These are phyloP conservation scores for Cryptosporidium sp. DNA, from an alignment of 169 alveolate species.

Conservation along the genomic window DNA sequence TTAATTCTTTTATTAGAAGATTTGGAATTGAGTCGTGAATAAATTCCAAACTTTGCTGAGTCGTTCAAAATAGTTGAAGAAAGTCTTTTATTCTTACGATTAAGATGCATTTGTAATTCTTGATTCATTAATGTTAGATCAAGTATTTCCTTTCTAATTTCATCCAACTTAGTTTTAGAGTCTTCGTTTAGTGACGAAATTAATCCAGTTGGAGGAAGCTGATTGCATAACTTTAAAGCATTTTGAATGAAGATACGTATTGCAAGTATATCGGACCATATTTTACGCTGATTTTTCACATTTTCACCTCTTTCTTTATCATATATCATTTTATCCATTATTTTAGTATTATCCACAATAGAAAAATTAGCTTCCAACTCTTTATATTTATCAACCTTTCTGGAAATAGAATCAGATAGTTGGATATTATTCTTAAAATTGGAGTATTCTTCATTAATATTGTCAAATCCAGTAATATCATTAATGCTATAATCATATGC, in stretches of 20 bases:
- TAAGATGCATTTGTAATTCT: slow-evolving; percentile 3
- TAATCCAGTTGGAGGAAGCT: slow-evolving; percentile 48
- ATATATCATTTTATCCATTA: slow-evolving; percentile 7
- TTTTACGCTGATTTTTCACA: slow-evolving; percentile 52
- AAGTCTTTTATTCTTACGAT: background rate
- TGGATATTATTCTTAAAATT: slow-evolving; percentile 8
- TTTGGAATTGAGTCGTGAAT: background rate
- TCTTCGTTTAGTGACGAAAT: slow-evolving; percentile 10
- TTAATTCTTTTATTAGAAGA: slow-evolving; percentile 16
- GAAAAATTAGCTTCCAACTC: slow-evolving; percentile 30
- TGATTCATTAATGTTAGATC: slow-evolving; percentile 3
- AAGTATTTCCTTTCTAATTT: slow-evolving; percentile 3
- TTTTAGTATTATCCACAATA: slow-evolving; percentile 21
- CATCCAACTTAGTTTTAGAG: background rate
- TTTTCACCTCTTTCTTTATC: slow-evolving; percentile 24
- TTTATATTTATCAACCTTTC: slow-evolving; percentile 20
- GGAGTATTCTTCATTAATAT: background rate
- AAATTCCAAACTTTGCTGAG: background rate
- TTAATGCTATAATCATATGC: background rate
- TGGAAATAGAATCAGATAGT: slow-evolving; percentile 18
- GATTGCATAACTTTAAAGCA: slow-evolving; percentile 9
- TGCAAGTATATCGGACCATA: slow-evolving; percentile 55
- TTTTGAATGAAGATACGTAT: slow-evolving; percentile 54
- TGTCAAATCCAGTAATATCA: background rate
- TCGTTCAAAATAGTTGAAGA: background rate